phyloP scores from a whole-genome alignment of 768 basidiomycete genomes.

The Leccinum longicurvipes region DNA sequence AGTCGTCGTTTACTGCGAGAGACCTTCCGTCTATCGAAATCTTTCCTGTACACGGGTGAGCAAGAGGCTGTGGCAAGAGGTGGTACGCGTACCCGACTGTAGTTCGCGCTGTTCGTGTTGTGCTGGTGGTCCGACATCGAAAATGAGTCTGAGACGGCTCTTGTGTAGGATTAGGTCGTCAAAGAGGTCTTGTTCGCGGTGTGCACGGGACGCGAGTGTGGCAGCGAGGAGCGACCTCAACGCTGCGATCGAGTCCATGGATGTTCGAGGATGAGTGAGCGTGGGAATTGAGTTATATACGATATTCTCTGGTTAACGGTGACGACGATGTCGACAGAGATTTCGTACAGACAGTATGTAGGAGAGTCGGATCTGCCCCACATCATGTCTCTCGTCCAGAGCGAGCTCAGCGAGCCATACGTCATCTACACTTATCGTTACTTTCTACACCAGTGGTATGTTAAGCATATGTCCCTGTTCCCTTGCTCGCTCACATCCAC shows the following conservation, averaged over 20 bases:
- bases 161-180: slow-evolving; percentile 70
- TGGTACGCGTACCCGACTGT: slow-evolving; percentile 50
- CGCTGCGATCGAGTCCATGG: slow-evolving; percentile 59
- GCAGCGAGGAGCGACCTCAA: slow-evolving; percentile 53
- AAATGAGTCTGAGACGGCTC: slow-evolving; percentile 56
- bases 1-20: slow-evolving; percentile 75
- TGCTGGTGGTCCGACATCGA: slow-evolving; percentile 62
- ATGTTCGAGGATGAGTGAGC: no score
- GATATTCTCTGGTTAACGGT: no score
- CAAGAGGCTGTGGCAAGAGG: not conserved
- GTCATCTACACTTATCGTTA: slow-evolving; percentile 96
- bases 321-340: slow-evolving; percentile 35
- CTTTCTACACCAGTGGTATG: slow-evolving; percentile 94
- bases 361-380: slow-evolving; percentile 78
- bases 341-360: slow-evolving; percentile 63
- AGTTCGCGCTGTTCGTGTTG: slow-evolving; percentile 67
- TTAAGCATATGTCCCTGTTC: slow-evolving; percentile 1
- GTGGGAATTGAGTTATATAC: not conserved
- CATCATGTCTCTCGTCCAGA: slow-evolving; percentile 86
- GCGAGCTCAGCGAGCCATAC: slow-evolving; percentile 93
- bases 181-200: slow-evolving; percentile 72
- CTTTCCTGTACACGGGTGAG: slow-evolving; percentile 57
- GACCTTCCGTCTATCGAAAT: slow-evolving; percentile 58
- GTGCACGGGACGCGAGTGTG: slow-evolving; percentile 43
- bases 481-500: slow-evolving; percentile 3